Conservation (phyloP, 2,329 filamentous ascomycete genomes). For the Colletotrichum abscissum region DNA sequence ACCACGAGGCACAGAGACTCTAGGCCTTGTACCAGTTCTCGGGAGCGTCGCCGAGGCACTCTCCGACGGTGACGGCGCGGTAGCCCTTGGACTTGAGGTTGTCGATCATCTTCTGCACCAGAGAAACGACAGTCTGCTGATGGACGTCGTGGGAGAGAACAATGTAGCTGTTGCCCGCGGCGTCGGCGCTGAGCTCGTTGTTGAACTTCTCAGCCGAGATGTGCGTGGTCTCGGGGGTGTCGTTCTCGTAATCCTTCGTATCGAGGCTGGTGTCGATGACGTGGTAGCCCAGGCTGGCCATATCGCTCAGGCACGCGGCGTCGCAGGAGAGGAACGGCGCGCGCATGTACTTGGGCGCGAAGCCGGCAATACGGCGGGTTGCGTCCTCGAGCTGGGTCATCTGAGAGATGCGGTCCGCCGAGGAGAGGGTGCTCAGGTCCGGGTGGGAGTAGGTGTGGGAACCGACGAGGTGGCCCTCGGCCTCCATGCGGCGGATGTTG, state of each 20-base stretch:
- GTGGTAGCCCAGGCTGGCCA: conserved; percentile 61
- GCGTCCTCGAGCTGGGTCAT: conserved; percentile 59
- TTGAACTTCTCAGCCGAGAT: conserved; percentile 53
- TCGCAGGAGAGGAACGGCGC: conserved; percentile 57
- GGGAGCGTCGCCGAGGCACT: conserved; percentile 62
- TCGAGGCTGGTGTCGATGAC: conserved; percentile 68
- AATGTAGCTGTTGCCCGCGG: conserved; percentile 52
- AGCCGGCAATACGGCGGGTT: conserved; percentile 53
- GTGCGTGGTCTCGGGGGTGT: conserved; percentile 59
- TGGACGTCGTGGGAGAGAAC: conserved; percentile 66
- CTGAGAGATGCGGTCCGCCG: conserved; percentile 48
- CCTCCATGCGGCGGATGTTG: conserved; percentile 52
- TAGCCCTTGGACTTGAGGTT: conserved; percentile 54
- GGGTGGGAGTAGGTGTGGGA: conserved; percentile 54
- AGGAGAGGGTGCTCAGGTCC: conserved; percentile 50
- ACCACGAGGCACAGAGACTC: too few relatives aligned
- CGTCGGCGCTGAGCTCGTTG: conserved; percentile 36
- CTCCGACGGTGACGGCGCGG: conserved; percentile 64
- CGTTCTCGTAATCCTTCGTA: conserved; percentile 70
- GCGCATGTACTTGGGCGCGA: conserved; percentile 56
- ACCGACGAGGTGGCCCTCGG: conserved; percentile 56
- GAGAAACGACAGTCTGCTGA: conserved; percentile 43
- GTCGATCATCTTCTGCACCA: conserved; percentile 50
- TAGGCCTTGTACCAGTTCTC: conserved; percentile 59
- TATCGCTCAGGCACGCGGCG: conserved; percentile 34